Evolutionary conservation across 805 yeast species (phyloP).

Genomic region (Zygosaccharomyces bailii): DNA sequence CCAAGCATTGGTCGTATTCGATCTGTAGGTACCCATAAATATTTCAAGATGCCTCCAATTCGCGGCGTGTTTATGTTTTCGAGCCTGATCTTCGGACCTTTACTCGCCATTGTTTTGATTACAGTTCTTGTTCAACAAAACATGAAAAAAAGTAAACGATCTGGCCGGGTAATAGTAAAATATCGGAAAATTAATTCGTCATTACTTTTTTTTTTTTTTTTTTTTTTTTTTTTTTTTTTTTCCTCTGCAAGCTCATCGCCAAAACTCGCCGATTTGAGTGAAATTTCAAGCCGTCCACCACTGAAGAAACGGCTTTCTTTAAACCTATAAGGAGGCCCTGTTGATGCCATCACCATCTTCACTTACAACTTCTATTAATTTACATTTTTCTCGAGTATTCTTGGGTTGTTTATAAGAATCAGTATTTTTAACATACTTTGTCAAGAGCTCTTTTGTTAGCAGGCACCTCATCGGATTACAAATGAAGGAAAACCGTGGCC

Average conservation of each 20-base stretch:
- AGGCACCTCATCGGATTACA: background rate
- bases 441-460: background rate
- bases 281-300: background rate
- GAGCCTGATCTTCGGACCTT: too few relatives aligned
- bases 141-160: too few relatives aligned
- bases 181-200: too few relatives aligned
- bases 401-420: background rate
- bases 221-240: constrained; percentile 1
- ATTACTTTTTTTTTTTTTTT: constrained; percentile 2
- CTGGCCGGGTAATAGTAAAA: too few relatives aligned
- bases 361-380: background rate
- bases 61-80: too few relatives aligned
- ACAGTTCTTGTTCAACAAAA: too few relatives aligned
- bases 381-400: constrained; percentile 1
- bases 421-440: background rate
- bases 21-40: too few relatives aligned
- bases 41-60: too few relatives aligned
- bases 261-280: constrained; percentile 1
- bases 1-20: too few relatives aligned
- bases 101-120: too few relatives aligned
- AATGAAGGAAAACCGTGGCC: constrained; percentile 7
- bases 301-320: background rate
- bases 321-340: background rate
- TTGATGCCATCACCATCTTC: background rate
- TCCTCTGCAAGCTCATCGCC: background rate